Base-by-base conservation (phyloP, 768 basidiomycete genomes). In the Chlorophyllum brunneum region DNA sequence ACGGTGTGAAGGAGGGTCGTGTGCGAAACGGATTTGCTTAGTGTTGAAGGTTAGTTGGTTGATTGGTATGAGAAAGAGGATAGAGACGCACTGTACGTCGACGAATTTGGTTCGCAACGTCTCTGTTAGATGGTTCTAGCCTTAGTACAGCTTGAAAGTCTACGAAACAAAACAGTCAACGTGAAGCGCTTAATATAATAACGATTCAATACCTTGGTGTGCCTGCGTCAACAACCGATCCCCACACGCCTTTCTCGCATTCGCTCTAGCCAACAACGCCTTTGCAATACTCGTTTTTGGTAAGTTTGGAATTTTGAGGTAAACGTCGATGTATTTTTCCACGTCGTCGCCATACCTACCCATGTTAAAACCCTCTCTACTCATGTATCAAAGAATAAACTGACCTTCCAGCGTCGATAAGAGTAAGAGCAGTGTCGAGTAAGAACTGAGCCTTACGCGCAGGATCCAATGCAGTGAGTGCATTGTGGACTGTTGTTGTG, bases 271-370 rank as follows among this genome's bases (percentile, higher is more conserved):
- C 7, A 84, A 59, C 52, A 85, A 64, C 1, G 84, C 85, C 51
- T 68, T 74, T 3, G 77, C 74, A 2, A 81, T 61, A 54, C 83
- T 77, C 39, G 70, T 68, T 42, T 69, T 73, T 20, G 78, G 65
- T 13, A 87, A 63, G 42, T 79, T 76, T 0, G 84, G 83, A 13
- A 83, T 85, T 50, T 74, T 70, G 40, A 87, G 63, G 59, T 83
- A 86, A 15, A 85, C 81, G 13, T 87, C 83, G 22, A 86, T 59
- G 59, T 83, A 85, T 41, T 74, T 78, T 63, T 85, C 84, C 23
- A 85, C 83, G 24, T 83, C 77, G 34, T 72, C 67, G 13, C 81
- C 82, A 69, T 83, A 85, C 59, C 84, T 86, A 55, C 26, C 44
- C 29, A 22, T 6, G 30, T 38, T 20, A 36, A 54, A 43, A 43